phyloP scores from a whole-genome alignment of 129 eudicot species.

The Rutidosis leptorrhynchoides region DNA sequence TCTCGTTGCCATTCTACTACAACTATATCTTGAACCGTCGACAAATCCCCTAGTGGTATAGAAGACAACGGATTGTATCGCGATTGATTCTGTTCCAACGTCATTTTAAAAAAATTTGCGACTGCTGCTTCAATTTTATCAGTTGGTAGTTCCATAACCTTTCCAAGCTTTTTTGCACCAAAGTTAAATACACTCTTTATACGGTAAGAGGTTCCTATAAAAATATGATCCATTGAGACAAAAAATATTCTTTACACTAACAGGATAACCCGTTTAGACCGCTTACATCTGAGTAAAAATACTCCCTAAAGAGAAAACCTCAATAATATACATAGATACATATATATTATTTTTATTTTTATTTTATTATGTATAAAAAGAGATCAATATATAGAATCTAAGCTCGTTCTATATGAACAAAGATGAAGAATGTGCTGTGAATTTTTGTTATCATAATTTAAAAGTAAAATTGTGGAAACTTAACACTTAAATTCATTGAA shows the following conservation, averaged over 20 bases:
- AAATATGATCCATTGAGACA: background rate
- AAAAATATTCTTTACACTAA: too few species aligned
- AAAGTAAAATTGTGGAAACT: background rate
- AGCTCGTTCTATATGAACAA: background rate
- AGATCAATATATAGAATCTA: too few species aligned
- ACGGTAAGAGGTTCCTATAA: conserved; percentile 62
- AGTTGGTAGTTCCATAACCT: conserved; percentile 46
- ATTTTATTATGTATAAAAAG: too few species aligned
- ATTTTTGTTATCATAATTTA: too few species aligned
- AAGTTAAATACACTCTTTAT: conserved; percentile 64
- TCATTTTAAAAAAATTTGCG: conserved; percentile 47
- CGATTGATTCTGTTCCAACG: conserved; percentile 48
- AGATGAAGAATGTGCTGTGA: background rate
- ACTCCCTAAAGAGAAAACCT: too few species aligned
- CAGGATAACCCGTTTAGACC: too few species aligned
- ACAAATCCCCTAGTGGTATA: conserved; percentile 13
- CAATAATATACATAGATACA: too few species aligned
- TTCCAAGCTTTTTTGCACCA: conserved; percentile 77
- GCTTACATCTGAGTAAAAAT: too few species aligned
- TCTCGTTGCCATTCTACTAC: background rate
- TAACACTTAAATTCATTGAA: background rate
- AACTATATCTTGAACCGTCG: conserved; percentile 9
- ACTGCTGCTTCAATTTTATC: conserved; percentile 46
- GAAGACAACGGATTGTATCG: conserved; percentile 23
- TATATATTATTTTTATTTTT: too few species aligned